Conservation (phyloP, 2,329 filamentous ascomycete genomes). For the Fusarium pseudonygamai region DNA sequence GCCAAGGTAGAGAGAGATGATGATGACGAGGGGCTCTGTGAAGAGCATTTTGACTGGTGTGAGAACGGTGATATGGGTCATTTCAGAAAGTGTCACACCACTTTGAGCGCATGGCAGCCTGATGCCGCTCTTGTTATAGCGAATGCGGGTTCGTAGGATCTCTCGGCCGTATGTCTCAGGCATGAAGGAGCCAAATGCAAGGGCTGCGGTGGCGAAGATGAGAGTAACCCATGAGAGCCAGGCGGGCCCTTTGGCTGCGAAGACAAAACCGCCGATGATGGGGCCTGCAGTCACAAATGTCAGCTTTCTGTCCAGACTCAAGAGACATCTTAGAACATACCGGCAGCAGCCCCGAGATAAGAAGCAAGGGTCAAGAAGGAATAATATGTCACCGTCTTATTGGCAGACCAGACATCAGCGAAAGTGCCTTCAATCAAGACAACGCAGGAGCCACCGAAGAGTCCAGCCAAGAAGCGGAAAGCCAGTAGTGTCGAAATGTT, state of each 20-base stretch:
- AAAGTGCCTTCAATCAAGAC: neutral
- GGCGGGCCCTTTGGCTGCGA: neutral
- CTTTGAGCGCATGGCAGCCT: neutral
- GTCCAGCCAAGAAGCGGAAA: neutral
- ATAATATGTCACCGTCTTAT: conserved; percentile 1
- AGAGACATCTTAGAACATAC: neutral
- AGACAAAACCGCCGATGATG: neutral
- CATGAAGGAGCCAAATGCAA: conserved; percentile 6
- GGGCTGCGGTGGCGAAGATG: neutral
- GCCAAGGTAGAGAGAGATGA: neutral
- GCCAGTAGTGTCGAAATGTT: neutral
- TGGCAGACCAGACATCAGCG: conserved; percentile 1
- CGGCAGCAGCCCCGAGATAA: neutral
- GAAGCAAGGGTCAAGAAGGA: neutral
- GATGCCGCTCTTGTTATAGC: neutral
- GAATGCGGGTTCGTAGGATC: neutral
- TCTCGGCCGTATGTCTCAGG: neutral
- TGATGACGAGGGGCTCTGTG: neutral
- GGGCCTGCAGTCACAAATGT: neutral
- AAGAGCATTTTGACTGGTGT: conserved; percentile 1
- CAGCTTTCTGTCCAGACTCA: accelerated
- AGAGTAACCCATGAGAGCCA: conserved; percentile 1
- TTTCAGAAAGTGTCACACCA: neutral
- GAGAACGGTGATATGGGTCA: neutral
- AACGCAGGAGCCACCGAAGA: neutral